Evolutionary conservation across 2,329 filamentous ascomycete genomes (phyloP).

Genomic region (Ophiostoma triangulosporum): DNA sequence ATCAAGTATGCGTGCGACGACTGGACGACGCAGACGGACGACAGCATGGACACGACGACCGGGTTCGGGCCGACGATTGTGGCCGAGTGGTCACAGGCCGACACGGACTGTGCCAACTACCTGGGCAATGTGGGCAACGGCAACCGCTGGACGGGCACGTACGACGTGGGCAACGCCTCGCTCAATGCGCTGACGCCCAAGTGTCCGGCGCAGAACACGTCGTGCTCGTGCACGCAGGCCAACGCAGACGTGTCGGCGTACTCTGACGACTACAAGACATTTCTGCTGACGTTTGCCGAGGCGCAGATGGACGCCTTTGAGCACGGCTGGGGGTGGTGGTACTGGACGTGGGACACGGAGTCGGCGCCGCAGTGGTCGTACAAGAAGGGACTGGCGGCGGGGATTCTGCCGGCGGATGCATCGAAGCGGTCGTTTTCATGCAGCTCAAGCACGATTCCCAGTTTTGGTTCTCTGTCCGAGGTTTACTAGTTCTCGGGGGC

Average conservation of each 20-base stretch:
- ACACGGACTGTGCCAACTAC: slow-evolving; percentile 80
- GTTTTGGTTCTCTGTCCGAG: slow-evolving; percentile 39
- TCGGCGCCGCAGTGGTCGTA: slow-evolving; percentile 68
- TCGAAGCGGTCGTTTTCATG: slow-evolving; percentile 61
- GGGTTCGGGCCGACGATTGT: slow-evolving; percentile 91
- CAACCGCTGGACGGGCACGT: slow-evolving; percentile 83
- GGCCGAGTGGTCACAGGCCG: slow-evolving; percentile 94
- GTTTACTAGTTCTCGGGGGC: slow-evolving; percentile 24
- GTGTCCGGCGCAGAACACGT: slow-evolving; percentile 53
- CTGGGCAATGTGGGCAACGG: slow-evolving; percentile 85
- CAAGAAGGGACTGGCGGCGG: slow-evolving; percentile 61
- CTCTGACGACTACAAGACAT: slow-evolving; percentile 64
- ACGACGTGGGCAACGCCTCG: slow-evolving; percentile 50
- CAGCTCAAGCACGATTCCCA: slow-evolving; percentile 35
- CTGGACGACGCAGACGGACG: slow-evolving; percentile 68
- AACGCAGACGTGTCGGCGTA: slow-evolving; percentile 62
- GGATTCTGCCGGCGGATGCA: slow-evolving; percentile 65
- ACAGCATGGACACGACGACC: slow-evolving; percentile 56
- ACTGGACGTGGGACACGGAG: slow-evolving; percentile 95
- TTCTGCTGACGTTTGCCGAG: slow-evolving; percentile 79
- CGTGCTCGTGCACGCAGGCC: slow-evolving; percentile 61
- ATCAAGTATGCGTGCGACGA: slow-evolving; percentile 74
- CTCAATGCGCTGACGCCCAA: slow-evolving; percentile 53
- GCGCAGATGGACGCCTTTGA: slow-evolving; percentile 95
- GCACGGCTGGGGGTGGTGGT: slow-evolving; percentile 93